A percentile compares a stretch with the other conserved stretches of the same genome.
Evolutionary conservation across 345 rosid species (phyloP).

Genomic region (Trapa incisa): DNA sequence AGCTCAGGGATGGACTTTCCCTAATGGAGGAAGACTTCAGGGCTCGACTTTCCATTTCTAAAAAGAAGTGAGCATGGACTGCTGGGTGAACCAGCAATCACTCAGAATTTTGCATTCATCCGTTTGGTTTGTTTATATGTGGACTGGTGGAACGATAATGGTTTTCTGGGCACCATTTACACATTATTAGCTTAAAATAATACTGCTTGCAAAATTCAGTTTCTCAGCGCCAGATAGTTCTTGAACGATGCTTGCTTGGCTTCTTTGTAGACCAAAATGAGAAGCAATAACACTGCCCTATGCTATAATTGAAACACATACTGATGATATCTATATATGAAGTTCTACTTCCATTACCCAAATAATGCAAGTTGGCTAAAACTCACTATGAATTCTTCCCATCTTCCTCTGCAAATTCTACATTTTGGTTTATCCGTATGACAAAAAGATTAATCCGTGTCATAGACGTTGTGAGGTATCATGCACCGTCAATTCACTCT

Average conservation of each 20-base stretch:
- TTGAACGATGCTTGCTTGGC: not conserved
- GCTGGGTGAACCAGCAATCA: not conserved
- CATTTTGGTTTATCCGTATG: too few species aligned
- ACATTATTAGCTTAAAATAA: not conserved
- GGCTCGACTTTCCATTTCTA: conserved; percentile 42
- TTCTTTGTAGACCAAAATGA: not conserved
- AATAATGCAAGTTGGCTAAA: too few species aligned
- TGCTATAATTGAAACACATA: not conserved
- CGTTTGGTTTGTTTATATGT: not conserved
- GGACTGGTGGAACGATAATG: conserved; percentile 27
- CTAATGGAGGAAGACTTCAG: conserved; percentile 93
- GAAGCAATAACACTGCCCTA: not conserved
- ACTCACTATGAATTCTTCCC: too few species aligned
- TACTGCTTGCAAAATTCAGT: not conserved
- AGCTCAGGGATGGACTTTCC: conserved; percentile 75
- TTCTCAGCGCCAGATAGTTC: not conserved
- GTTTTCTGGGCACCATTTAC: not conserved
- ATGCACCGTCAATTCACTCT: not conserved
- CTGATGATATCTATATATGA: too few species aligned
- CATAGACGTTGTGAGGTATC: not conserved
- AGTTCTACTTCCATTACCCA: too few species aligned
- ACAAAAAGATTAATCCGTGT: not conserved
- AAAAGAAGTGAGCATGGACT: conserved; percentile 11
- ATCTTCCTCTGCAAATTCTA: too few species aligned
- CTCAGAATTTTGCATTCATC: not conserved